phyloP scores from a whole-genome alignment of 2,329 filamentous ascomycete species.

The Ascochyta koolunga region DNA sequence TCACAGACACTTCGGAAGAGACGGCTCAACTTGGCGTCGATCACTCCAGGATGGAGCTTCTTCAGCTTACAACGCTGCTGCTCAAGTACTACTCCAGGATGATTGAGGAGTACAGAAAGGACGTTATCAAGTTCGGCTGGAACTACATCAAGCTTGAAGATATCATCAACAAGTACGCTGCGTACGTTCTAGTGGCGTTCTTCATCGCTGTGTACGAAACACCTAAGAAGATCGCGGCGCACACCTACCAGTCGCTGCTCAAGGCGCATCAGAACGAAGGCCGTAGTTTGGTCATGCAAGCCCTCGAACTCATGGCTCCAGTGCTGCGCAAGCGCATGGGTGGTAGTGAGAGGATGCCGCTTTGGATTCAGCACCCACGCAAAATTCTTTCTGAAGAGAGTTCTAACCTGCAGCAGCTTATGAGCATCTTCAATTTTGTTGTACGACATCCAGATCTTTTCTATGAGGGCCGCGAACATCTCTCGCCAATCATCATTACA shows the following conservation, averaged over 20 bases:
- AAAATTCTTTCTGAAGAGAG: constrained; percentile 93
- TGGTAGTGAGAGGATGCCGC: constrained; percentile 73
- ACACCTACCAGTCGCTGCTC: constrained; percentile 90
- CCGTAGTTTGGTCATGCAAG: constrained; percentile 88
- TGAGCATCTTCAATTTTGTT: constrained; percentile 95
- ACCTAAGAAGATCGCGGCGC: constrained; percentile 90
- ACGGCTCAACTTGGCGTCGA: constrained; percentile 85
- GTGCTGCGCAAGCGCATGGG: constrained; percentile 86
- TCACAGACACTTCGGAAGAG: constrained; percentile 83
- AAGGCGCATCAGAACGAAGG: constrained; percentile 96
- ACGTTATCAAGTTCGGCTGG: constrained; percentile 99
- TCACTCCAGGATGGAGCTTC: constrained; percentile 92
- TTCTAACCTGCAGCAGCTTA: constrained; percentile 93
- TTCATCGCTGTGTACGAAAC: constrained; percentile 98
- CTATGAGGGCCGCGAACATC: constrained; percentile 92
- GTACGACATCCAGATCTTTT: constrained; percentile 92
- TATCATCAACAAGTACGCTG: constrained; percentile 98
- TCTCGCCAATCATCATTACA: constrained; percentile 84
- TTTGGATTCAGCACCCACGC: constrained; percentile 89
- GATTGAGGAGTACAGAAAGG: constrained; percentile 90
- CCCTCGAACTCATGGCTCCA: constrained; percentile 91
- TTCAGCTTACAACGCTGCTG: constrained; percentile 92
- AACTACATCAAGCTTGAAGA: constrained; percentile 96
- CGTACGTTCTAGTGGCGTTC: constrained; percentile 95
- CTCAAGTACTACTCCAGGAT: constrained; percentile 93